These are phyloP conservation scores for Entelexis sorbosivorans DNA, from an alignment of 1,139 yeast genomes.

Conservation along the genomic window DNA sequence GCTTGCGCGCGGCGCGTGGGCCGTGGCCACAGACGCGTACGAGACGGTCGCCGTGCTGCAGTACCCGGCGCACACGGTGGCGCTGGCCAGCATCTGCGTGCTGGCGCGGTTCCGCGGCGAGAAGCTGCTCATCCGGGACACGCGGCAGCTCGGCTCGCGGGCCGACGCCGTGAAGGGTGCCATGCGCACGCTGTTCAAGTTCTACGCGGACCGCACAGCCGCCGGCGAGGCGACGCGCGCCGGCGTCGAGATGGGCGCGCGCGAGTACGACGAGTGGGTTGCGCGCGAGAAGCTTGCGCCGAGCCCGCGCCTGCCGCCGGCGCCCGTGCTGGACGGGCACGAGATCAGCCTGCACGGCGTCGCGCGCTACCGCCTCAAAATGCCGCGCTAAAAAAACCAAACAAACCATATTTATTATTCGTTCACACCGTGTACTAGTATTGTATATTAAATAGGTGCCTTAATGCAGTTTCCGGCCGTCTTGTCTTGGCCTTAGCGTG, in stretches of 20 bases:
- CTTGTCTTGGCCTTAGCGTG: too few relatives aligned
- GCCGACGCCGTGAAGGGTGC: slow-evolving; percentile 16
- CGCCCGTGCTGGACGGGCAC: neutral
- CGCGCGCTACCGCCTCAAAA: slow-evolving; percentile 1
- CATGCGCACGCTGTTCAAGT: slow-evolving; percentile 18
- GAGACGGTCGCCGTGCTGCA: slow-evolving; percentile 60
- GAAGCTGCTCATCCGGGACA: slow-evolving; percentile 10
- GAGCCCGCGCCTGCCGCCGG: neutral
- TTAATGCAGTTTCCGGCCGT: too few relatives aligned
- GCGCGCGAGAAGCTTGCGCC: neutral
- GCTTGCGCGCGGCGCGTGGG: slow-evolving; percentile 49
- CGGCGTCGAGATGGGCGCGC: neutral
- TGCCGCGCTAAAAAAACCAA: neutral
- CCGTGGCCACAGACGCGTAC: slow-evolving; percentile 60
- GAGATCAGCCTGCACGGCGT: slow-evolving; percentile 3
- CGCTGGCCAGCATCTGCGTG: slow-evolving; percentile 52
- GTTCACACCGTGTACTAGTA: too few relatives aligned
- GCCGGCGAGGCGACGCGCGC: neutral
- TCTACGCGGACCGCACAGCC: neutral
- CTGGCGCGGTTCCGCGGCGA: slow-evolving; percentile 35
- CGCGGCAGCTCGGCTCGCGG: neutral
- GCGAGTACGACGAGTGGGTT: neutral
- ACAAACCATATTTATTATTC: too few relatives aligned
- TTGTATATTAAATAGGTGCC: neutral
- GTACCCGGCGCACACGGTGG: slow-evolving; percentile 71